Evolutionary conservation across 805 yeast species (phyloP), one percentile per base, ranked within the genome.

Genomic region (Schizosaccharomyces lindneri): DNA sequence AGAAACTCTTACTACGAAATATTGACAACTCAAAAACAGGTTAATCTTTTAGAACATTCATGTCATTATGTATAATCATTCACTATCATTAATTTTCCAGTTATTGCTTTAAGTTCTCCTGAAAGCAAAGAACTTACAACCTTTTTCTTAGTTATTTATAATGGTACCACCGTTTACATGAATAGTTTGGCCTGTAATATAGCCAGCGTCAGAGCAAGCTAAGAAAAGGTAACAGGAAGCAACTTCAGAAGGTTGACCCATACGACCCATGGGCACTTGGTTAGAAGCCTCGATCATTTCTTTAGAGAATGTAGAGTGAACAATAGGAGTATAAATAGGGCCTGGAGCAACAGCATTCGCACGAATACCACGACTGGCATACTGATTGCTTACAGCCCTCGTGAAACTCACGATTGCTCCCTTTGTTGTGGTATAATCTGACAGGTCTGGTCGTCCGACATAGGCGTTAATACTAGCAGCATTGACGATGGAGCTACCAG

Each of bases 291-390:
- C 61, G n/a, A 59, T 59, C 48, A 29, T 36, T 19, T 59, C 61
- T 19, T 7, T 6, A 19, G 61, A 55, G 15, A 36, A 32, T 17
- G 61, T 32, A 4, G 61, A 36, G n/a, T 24, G 24, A 15, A 32
- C 31, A n/a, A 59, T 27, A 1, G 82, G 81, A 17, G 83, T 80
- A 68, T 78, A 78, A 63, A 80, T 77, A 68, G 80, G 79, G 15
- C 83, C 83, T 24, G 83, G 83, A 62, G 80, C 76, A 66, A 80
- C 73, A 36, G 81, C 74, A 70, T 80, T 79, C 67, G 79, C 81
- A 63, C 83, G 74, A 63, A 71, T 71, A 68, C 78, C 78, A 69
- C 74, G 73, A 66, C 76, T 76, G 63, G 82, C 82, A 76, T 81
- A 79, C 71, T 80, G 81, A 66, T 80, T 74, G 43, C 82, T 83